Evolutionary conservation across 495 filamentous ascomycete species (phyloP).

Genomic region (Patellaria atrata): DNA sequence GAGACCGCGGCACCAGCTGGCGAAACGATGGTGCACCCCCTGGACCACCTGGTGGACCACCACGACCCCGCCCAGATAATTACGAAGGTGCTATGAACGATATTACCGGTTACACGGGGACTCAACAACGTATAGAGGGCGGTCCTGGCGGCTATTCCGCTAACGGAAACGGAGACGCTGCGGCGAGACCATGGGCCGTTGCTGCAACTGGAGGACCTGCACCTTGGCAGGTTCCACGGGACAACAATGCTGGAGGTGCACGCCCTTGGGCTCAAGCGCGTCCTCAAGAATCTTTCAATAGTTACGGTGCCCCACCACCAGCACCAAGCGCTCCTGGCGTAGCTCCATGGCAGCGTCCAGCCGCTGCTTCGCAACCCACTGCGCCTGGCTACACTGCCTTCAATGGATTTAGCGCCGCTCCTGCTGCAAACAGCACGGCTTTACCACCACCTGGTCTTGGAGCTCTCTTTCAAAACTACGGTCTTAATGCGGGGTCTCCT

Average conservation of each 20-base stretch:
- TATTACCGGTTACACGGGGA: conserved; percentile 31
- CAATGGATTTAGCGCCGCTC: conserved; percentile 18
- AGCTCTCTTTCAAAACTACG: conserved; percentile 53
- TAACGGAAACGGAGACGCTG: too few relatives aligned
- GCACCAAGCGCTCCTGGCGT: conserved; percentile 3
- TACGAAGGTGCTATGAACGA: conserved; percentile 48
- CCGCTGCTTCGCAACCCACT: conserved; percentile 16
- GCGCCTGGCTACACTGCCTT: conserved; percentile 22
- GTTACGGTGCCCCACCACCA: conserved; percentile 8
- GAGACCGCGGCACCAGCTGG: conserved; percentile 80
- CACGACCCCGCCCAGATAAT: conserved; percentile 57
- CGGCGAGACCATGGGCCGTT: conserved; percentile 18
- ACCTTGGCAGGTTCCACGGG: too few relatives aligned
- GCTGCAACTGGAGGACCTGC: conserved; percentile 12
- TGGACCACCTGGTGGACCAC: conserved; percentile 51
- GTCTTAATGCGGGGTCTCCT: conserved; percentile 31
- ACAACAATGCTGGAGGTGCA: conserved; percentile 5
- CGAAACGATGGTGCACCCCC: conserved; percentile 65
- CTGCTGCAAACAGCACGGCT: conserved; percentile 38
- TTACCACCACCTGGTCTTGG: conserved; percentile 54
- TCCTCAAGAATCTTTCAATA: conserved; percentile 4
- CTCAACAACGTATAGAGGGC: conserved; percentile 21
- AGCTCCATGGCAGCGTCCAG: conserved; percentile 29
- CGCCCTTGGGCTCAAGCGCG: conserved; percentile 2
- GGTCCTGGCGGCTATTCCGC: conserved; percentile 12